Percentiles rank a stretch among this genome's conserved stretches.
These are phyloP conservation scores for Ganoderma resinaceum DNA, from an alignment of 1,284 basidiomycete species.

Conservation along the genomic window DNA sequence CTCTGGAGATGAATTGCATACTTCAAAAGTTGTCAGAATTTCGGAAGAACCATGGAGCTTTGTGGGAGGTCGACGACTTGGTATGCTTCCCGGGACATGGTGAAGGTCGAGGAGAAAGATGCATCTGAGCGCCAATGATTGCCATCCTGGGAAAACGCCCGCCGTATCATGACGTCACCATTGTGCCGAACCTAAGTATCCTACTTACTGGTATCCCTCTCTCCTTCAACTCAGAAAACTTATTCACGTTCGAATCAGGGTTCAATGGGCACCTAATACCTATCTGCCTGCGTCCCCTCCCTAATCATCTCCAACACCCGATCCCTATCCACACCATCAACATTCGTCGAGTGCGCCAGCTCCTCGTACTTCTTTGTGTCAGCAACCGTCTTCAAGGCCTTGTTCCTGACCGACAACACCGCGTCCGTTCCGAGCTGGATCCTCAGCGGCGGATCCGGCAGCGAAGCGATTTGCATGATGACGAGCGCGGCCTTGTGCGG, in stretches of 20 bases:
- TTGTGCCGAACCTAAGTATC: neutral
- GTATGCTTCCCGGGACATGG: neutral
- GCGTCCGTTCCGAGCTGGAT: conserved; percentile 45
- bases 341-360: conserved; percentile 26
- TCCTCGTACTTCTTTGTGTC: conserved; percentile 16
- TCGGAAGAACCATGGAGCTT: neutral
- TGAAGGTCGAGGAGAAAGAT: neutral
- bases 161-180: neutral
- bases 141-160: neutral
- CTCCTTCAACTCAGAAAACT: neutral
- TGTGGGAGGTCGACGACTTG: neutral
- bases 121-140: neutral
- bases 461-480: conserved; percentile 32
- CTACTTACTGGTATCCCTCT: too few relatives aligned
- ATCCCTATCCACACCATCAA: conserved; percentile 24
- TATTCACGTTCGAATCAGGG: neutral
- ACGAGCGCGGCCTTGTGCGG: conserved; percentile 17
- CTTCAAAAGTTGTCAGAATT: neutral
- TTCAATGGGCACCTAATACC: neutral
- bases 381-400: conserved; percentile 38
- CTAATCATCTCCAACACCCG: conserved; percentile 14
- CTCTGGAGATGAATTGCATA: neutral
- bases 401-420: conserved; percentile 34
- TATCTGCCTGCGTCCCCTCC: neutral
- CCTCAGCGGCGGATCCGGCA: conserved; percentile 41